Conservation (phyloP, 441 rosid genomes). For the Eruca vesicaria region DNA sequence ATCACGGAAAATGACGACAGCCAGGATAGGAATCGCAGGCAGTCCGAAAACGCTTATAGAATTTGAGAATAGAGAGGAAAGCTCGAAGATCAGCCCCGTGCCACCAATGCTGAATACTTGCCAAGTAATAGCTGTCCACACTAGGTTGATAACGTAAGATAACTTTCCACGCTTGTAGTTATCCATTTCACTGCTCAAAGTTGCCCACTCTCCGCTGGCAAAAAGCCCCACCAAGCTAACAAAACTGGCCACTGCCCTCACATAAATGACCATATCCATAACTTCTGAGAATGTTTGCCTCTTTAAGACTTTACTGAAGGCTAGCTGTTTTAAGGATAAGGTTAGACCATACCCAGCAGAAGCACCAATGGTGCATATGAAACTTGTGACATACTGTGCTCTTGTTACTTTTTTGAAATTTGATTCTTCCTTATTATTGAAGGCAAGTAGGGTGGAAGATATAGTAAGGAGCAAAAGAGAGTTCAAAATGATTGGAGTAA, state of each 20-base stretch:
- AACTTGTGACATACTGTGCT: conserved; percentile 42
- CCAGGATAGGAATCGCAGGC: conserved; percentile 49
- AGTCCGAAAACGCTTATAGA: conserved; percentile 51
- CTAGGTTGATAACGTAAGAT: conserved; percentile 43
- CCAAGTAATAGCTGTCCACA: conserved; percentile 49
- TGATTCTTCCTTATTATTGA: conserved; percentile 32
- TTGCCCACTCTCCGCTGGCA: conserved; percentile 54
- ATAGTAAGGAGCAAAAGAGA: conserved; percentile 49
- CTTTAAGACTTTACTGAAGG: conserved; percentile 45
- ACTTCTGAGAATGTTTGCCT: conserved; percentile 35
- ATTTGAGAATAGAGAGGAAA: conserved; percentile 64
- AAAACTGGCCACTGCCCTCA: conserved; percentile 37
- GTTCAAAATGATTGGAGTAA: conserved; percentile 48
- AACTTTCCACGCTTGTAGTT: conserved; percentile 38
- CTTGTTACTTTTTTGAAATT: conserved; percentile 31
- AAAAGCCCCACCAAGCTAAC: conserved; percentile 49
- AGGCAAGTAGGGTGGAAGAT: conserved; percentile 45
- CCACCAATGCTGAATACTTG: conserved; percentile 37
- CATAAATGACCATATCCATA: conserved; percentile 45
- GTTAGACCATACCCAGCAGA: conserved; percentile 41
- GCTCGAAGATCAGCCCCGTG: conserved; percentile 57
- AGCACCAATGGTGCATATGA: conserved; percentile 44
- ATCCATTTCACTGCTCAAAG: conserved; percentile 42
- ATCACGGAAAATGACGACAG: conserved; percentile 55
- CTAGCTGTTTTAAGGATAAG: conserved; percentile 41